Evolutionary conservation across 352 stramenopile genomes (phyloP).

Genomic region (Detonula confervacea): DNA sequence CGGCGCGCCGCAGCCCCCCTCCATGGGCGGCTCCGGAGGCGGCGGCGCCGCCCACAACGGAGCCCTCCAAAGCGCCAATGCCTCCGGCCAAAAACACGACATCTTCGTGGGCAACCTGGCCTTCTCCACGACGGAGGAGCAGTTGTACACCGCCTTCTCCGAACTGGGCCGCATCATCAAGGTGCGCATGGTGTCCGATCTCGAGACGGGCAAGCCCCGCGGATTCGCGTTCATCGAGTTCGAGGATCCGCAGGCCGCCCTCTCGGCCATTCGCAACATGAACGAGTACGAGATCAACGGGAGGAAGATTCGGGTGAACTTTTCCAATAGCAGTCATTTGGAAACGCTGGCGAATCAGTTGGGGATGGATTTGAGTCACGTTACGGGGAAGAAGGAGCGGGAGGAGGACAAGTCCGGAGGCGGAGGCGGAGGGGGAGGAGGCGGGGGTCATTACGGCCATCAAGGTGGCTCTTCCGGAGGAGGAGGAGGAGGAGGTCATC

Average conservation of each 20-base stretch:
- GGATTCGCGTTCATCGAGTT: slow-evolving; percentile 90
- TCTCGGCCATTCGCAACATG: slow-evolving; percentile 87
- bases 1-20: too few species aligned
- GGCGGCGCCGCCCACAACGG: too few species aligned
- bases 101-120: slow-evolving; percentile 87
- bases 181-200: slow-evolving; percentile 83
- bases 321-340: slow-evolving; percentile 81
- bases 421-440: not conserved
- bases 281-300: slow-evolving; percentile 87
- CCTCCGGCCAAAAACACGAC: slow-evolving; percentile 74
- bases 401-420: not conserved
- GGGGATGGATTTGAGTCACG: slow-evolving; percentile 77
- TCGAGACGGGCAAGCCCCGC: slow-evolving; percentile 84
- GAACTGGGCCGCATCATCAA: slow-evolving; percentile 83
- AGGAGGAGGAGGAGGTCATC: too few species aligned
- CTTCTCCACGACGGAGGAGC: slow-evolving; percentile 86
- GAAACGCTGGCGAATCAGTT: slow-evolving; percentile 80
- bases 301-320: slow-evolving; percentile 81
- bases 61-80: too few species aligned
- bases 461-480: not conserved
- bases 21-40: too few species aligned
- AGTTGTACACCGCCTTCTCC: slow-evolving; percentile 81
- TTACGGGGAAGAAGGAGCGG: slow-evolving; percentile 1
- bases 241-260: slow-evolving; percentile 82
- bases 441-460: not conserved